Percentiles rank a stretch among this genome's conserved stretches.
These are phyloP conservation scores for Achaetomiella virescens DNA, from an alignment of 495 filamentous ascomycete genomes.

Conservation along the genomic window DNA sequence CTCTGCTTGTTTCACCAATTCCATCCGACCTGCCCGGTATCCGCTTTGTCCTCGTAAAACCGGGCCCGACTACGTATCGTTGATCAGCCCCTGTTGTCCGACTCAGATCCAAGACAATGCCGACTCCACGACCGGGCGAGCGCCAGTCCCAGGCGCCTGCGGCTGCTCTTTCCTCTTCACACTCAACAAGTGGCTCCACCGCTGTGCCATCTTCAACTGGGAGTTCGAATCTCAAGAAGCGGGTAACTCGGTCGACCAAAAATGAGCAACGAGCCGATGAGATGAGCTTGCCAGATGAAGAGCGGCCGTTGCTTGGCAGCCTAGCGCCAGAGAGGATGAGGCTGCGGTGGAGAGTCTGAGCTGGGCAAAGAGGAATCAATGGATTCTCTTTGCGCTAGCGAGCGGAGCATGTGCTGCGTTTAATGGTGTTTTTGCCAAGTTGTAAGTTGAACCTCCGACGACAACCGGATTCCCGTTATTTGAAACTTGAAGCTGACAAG, in stretches of 20 bases:
- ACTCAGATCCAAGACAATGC: slow-evolving; percentile 2
- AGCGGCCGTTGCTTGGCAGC: slow-evolving; percentile 15
- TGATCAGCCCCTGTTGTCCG: neutral
- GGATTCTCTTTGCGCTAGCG: slow-evolving; percentile 76
- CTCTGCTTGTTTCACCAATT: neutral
- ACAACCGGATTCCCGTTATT: neutral
- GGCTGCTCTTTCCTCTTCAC: neutral
- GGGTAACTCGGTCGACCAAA: neutral
- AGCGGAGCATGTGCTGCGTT: slow-evolving; percentile 87
- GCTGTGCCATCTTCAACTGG: neutral
- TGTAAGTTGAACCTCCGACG: slow-evolving; percentile 61
- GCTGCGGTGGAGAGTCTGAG: slow-evolving; percentile 8
- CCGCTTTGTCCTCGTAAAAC: no score
- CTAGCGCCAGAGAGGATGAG: neutral
- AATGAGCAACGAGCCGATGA: neutral
- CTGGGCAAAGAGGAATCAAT: slow-evolving; percentile 45
- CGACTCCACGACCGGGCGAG: slow-evolving; percentile 9
- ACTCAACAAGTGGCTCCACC: neutral
- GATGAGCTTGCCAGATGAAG: slow-evolving; percentile 18
- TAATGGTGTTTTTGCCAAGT: slow-evolving; percentile 93
- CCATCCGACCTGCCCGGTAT: neutral
- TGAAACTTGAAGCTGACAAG: neutral
- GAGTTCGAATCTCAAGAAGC: neutral
- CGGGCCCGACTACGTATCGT: neutral
- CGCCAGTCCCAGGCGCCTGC: neutral